phyloP scores from a whole-genome alignment of 1,284 basidiomycete genomes.

The Malassezia furfur region DNA sequence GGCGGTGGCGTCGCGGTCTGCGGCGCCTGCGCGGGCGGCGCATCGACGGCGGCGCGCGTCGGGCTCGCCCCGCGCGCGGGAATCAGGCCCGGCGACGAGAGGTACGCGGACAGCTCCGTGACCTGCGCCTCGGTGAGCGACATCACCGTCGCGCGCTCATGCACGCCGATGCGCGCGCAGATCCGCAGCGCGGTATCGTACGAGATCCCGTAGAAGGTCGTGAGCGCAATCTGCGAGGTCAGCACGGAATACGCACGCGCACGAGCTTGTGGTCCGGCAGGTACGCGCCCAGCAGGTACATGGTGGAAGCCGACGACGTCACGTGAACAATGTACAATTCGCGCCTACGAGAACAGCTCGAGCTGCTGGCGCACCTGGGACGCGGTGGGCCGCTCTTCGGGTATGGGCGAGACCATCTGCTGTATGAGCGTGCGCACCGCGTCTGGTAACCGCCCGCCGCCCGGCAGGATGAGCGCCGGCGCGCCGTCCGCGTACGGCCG shows the following conservation, averaged over 20 bases:
- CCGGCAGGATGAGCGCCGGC: conserved; percentile 39
- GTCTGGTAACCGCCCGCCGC: conserved; percentile 38
- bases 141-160: conserved; percentile 63
- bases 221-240: conserved; percentile 64
- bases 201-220: conserved; percentile 72
- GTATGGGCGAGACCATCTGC: conserved; percentile 28
- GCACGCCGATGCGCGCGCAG: conserved; percentile 77
- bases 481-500: conserved; percentile 32
- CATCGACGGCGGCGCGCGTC: conserved; percentile 2
- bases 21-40: conserved; percentile 1
- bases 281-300: conserved; percentile 46
- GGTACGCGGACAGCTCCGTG: conserved; percentile 72
- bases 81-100: conserved; percentile 66
- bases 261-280: conserved; percentile 46
- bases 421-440: conserved; percentile 31
- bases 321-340: conserved; percentile 1
- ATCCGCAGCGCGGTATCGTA: conserved; percentile 63
- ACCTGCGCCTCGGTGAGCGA: conserved; percentile 70
- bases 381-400: conserved; percentile 28
- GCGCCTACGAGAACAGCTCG: neutral
- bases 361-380: conserved; percentile 20
- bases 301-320: conserved; percentile 16
- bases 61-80: conserved; percentile 54
- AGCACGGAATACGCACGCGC: conserved; percentile 26
- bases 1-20: conserved; percentile 15